Base-by-base conservation (phyloP, 768 basidiomycete species). In the Suillus hirtellus region DNA sequence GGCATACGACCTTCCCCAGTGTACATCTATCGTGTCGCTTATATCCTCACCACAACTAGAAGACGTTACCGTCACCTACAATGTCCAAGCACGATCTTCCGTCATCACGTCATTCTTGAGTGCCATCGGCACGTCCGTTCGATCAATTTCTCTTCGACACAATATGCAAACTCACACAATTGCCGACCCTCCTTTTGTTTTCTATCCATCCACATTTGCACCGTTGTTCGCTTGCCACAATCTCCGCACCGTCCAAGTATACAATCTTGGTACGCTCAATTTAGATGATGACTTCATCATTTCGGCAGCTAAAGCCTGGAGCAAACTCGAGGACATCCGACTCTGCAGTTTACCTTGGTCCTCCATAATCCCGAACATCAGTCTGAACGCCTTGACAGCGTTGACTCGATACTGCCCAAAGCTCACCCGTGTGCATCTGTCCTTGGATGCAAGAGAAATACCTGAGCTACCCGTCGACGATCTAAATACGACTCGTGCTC, bases 281-380 rank as follows among this genome's bases (percentile, higher is more conserved):
- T 63, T 76, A 15, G 69, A 75, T 34, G 71, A 75, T 37, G 65
- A 49, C 2, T 75, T 75, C 60, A 42, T 75, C 44, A 65, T 59
- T 9, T 64, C 68, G 10, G 75, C 70, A 0, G 75, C 69, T 21
- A 60, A 49, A 14, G 75, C 73, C 1, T 75, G 74, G 74, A 67
- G 69, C 12, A 31, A 55, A 3, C 62, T 75, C 19, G 70, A 70
- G 21, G 72, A 70, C n/a, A 61, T 75, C 1, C 66, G 68, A 40
- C 68, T 75, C 52, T 69, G 68, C 17, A 70, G 73, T 31, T 65
- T 74, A 47, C 69, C 72, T n/a, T 74, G 74, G 73, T 42, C 56
- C 6, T 58, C 10, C 40, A 58, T 58, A 58, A 42, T 19, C 17
- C 40, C 56, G 17, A 66, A 1, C 62, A 64, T 12, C 62, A 44